Evolutionary conservation across 345 rosid genomes (phyloP), one percentile per base, ranked within the genome.

Genomic region (Balakata baccata): DNA sequence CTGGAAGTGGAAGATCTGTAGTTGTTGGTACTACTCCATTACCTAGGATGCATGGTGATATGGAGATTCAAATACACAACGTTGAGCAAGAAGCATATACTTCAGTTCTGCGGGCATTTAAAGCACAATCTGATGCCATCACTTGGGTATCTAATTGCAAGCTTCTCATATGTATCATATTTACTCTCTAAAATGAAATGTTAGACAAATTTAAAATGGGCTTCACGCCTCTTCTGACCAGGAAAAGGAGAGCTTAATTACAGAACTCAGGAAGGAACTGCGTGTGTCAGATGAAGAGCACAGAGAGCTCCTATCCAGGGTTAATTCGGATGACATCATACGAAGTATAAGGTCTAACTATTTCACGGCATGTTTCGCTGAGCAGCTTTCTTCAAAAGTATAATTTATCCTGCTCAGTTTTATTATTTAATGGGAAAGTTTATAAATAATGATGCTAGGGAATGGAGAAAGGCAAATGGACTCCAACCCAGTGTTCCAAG

Each of bases 221-320:
- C 58, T 46, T 37, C 20, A 22, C 60, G 7, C 3, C 56, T 52
- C 43, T 73, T 13, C 73, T 41, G n/a, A 77, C 76, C 88, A 93
- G 99, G 99, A 91, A 79, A 91, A 96, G 77, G 98, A 96, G 80
- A 84, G 95, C 81, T 81, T 96, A 80, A 93, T 96, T 75, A 91
- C 99, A 20, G 97, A 96, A 83, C 97, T 96, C 47, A 87, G 99
- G 79, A 91, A 88, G 82, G 99, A 96, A 82, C 84, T 96, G 75
- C 84, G 97, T 80, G 98, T 96, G 64, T 91, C 98, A 78, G 99
- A 93, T 81, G 95, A 93, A 84, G 97, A 93, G 85, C 98, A 96
- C 68, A 81, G 99, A 73, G 89, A 83, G 87, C 88, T 91, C 71
- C 80, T 96, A 68, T 83, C 96, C 58, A 84, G 89, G 85, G 98